Conservation (phyloP, 2,329 filamentous ascomycete genomes). For the Beauveria varroae region DNA sequence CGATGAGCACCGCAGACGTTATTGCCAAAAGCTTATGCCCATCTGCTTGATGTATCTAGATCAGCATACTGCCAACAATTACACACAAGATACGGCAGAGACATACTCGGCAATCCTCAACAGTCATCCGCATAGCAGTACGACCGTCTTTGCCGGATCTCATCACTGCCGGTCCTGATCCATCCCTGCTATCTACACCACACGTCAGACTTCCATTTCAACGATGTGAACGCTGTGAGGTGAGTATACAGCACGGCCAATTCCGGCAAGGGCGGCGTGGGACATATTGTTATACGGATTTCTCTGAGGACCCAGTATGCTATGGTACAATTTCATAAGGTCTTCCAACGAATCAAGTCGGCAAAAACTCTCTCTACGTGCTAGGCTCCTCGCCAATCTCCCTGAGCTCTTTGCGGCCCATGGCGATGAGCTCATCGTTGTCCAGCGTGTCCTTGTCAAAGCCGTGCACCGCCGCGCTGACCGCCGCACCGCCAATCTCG, state of each 20-base stretch:
- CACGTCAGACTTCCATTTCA: background rate
- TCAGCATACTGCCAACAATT: too few relatives aligned
- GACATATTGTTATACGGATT: slow-evolving; percentile 36
- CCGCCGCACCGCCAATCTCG: slow-evolving; percentile 1
- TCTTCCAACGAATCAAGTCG: background rate
- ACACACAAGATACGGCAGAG: too few relatives aligned
- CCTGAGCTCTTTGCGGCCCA: slow-evolving; percentile 1
- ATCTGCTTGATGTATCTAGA: too few relatives aligned
- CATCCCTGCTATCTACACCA: too few relatives aligned
- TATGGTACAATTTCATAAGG: background rate
- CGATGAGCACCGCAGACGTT: too few relatives aligned
- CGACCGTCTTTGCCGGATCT: too few relatives aligned
- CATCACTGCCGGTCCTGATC: too few relatives aligned
- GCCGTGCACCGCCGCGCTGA: background rate
- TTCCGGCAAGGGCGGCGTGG: slow-evolving; percentile 35
- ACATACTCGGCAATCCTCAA: too few relatives aligned
- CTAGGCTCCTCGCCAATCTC: slow-evolving; percentile 1
- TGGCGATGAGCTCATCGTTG: slow-evolving; percentile 5
- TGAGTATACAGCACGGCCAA: slow-evolving; percentile 32
- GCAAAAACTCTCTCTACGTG: background rate
- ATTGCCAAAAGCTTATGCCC: too few relatives aligned
- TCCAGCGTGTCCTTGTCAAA: slow-evolving; percentile 9
- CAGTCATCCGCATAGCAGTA: too few relatives aligned
- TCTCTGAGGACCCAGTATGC: slow-evolving; percentile 11
- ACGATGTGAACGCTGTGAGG: slow-evolving; percentile 35